Evolutionary conservation across 257 asterid genomes (phyloP), one percentile per base, ranked within the genome.

Genomic region (Plectranthus barbatus): DNA sequence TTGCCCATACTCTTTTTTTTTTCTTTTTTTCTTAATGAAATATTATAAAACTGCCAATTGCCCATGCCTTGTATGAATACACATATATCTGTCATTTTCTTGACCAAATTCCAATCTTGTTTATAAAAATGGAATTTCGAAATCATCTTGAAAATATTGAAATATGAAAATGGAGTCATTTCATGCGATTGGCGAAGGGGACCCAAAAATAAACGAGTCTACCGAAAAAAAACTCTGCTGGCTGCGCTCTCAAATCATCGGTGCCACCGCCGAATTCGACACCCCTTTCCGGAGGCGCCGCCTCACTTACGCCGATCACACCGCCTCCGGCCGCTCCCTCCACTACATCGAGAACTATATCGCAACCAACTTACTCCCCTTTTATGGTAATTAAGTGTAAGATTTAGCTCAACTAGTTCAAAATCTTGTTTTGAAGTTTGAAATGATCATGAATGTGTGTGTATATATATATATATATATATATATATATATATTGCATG

Each of bases 261-360:
- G 95, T 4, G 62, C 46, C 3, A 6, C 72, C 4, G 64, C 71
- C 5, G 80, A 76, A 14, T 82, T 87, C 23, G 55, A 77, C 64
- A 62, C 95, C 18, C 90, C 95, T 0, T 87, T 87, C 15, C 93
- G 93, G 24, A 62, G 68, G 62, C 86, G 95, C 20, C 77, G 56
- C 69, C 92, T 84, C 53, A 82, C 86, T 11, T 87, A 87, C 68
- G 86, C 93, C 20, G 95, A 87, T 61, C 90, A 87, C 65, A 87
- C 90, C 19, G 95, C 95, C 69, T 78, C 95, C 12, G 95, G 90
- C 48, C 81, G 95, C 56, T 73, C 77, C 50, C 87, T 86, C 46
- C 81, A 29, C 44, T 82, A 50, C 67, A 63, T 87, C 15, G 95
- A 87, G 72, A 64, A 84, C 56, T 80, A 75, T 45, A 80, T 87